Percentiles rank a stretch among this genome's conserved stretches.
Evolutionary conservation across 2,329 filamentous ascomycete species (phyloP).

Genomic region (Dryadomyces quercivorus): DNA sequence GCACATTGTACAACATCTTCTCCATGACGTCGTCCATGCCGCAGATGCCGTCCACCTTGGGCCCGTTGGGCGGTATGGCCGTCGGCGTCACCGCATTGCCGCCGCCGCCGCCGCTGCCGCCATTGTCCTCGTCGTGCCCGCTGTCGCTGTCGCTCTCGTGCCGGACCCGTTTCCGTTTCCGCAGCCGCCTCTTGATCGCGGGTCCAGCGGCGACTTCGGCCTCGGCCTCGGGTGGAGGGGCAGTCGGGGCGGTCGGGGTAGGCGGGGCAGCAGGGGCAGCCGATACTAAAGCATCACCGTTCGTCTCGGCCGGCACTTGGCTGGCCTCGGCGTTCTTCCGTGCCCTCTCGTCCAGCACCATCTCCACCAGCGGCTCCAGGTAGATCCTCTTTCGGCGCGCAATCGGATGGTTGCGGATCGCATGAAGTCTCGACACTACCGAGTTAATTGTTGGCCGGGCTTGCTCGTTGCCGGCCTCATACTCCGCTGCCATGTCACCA

Average conservation of each 20-base stretch:
- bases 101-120: conserved; percentile 20
- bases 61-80: conserved; percentile 50
- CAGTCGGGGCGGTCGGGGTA: no score
- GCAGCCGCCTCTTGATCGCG: conserved; percentile 1
- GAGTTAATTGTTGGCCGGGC: conserved; percentile 6
- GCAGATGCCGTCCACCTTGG: conserved; percentile 61
- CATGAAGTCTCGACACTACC: conserved; percentile 5
- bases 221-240: neutral
- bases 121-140: neutral
- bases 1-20: conserved; percentile 57
- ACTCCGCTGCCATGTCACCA: neutral
- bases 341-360: conserved; percentile 8
- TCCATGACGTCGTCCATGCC: conserved; percentile 62
- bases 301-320: neutral
- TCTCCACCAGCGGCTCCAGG: conserved; percentile 10
- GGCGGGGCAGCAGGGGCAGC: neutral
- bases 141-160: conserved; percentile 3
- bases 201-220: neutral
- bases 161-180: conserved; percentile 7
- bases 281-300: neutral
- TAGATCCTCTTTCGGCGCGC: conserved; percentile 11
- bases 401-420: conserved; percentile 10
- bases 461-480: neutral
- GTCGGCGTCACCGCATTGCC: conserved; percentile 40
- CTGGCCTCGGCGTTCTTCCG: neutral